phyloP scores from a whole-genome alignment of 768 basidiomycete genomes.

The Pleurotus djamor region DNA sequence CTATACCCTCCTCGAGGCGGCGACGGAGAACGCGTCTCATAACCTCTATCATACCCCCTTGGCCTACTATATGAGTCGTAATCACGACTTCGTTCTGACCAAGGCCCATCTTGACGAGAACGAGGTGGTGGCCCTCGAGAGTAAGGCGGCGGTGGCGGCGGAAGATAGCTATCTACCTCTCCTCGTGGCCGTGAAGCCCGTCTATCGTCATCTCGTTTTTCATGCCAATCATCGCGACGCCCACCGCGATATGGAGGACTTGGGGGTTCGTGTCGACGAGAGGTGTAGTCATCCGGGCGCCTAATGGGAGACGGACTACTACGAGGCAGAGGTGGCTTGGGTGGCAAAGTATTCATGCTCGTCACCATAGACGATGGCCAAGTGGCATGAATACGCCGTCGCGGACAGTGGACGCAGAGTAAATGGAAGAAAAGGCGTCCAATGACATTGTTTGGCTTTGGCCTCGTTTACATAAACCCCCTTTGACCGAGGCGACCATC shows the following conservation, averaged over 20 bases:
- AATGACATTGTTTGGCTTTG: too few species aligned
- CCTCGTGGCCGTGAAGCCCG: neutral
- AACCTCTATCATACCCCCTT: neutral
- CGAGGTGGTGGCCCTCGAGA: neutral
- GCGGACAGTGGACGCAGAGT: neutral
- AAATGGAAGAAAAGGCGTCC: neutral
- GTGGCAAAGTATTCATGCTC: constrained; percentile 37
- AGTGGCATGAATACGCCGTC: neutral
- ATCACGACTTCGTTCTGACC: neutral
- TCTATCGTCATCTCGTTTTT: neutral
- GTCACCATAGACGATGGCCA: neutral
- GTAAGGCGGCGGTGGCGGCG: neutral
- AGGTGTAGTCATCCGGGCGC: constrained; percentile 13
- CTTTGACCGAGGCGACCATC: neutral
- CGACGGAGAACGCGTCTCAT: neutral
- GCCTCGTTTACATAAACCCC: too few species aligned
- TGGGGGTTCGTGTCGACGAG: constrained; percentile 12
- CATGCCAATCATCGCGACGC: constrained; percentile 3
- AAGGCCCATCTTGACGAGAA: neutral
- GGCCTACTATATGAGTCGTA: neutral
- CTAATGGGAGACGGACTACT: constrained; percentile 10
- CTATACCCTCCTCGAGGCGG: neutral
- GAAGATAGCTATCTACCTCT: neutral
- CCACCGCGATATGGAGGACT: neutral
- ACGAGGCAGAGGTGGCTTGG: constrained; percentile 31